Evolutionary conservation across 75 land plant species (phyloP).

Genomic region (Ceratopteris richardii): DNA sequence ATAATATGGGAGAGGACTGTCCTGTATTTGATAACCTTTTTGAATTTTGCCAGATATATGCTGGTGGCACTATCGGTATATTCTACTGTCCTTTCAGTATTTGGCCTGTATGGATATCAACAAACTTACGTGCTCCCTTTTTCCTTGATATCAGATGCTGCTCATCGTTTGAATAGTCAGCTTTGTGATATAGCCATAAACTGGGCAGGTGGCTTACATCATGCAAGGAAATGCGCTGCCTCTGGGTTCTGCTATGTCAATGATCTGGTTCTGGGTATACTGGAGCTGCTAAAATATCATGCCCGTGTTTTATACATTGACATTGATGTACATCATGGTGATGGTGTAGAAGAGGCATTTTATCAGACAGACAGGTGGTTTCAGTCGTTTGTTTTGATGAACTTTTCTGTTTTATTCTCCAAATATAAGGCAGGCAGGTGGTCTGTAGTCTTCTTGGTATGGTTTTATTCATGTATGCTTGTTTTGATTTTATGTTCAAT

Average conservation of each 20-base stretch:
- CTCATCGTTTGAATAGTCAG: slow-evolving; percentile 72
- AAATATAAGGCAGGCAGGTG: too few relatives aligned
- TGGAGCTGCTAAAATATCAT: slow-evolving; percentile 90
- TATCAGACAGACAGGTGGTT: slow-evolving; percentile 91
- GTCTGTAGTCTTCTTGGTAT: too few relatives aligned
- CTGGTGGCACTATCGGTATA: slow-evolving; percentile 97
- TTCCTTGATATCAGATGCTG: slow-evolving; percentile 63
- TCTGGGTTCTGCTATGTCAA: slow-evolving; percentile 98
- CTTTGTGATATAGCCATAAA: slow-evolving; percentile 97
- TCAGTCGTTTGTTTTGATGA: neutral
- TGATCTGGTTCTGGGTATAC: slow-evolving; percentile 91
- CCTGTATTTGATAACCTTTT: slow-evolving; percentile 96
- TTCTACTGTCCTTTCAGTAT: neutral
- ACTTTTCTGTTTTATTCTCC: neutral
- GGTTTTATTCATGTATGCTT: too few relatives aligned
- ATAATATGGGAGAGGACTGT: slow-evolving; percentile 99
- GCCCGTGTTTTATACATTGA: slow-evolving; percentile 96
- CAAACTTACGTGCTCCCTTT: too few relatives aligned
- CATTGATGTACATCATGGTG: slow-evolving; percentile 99
- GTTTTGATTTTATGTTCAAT: too few relatives aligned
- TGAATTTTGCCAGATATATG: slow-evolving; percentile 98
- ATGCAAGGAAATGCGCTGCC: slow-evolving; percentile 95
- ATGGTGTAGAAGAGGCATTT: slow-evolving; percentile 99
- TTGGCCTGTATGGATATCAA: too few relatives aligned
- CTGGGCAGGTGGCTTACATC: slow-evolving; percentile 99